phyloP scores from a whole-genome alignment of 345 rosid species.

The Nasturtium officinale region DNA sequence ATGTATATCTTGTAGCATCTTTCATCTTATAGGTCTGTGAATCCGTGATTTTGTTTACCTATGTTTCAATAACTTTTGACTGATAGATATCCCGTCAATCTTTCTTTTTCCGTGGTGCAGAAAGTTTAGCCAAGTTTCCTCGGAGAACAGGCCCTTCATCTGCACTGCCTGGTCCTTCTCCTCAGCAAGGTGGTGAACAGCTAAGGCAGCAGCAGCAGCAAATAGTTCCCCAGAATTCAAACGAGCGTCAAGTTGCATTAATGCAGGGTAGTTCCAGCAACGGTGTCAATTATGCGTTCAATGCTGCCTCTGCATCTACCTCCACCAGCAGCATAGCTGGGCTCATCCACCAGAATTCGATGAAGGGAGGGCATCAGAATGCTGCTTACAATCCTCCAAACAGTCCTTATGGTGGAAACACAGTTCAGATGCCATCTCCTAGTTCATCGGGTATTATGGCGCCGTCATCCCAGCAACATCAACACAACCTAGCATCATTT shows the following conservation, averaged over 20 bases:
- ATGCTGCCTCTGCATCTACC: conserved; percentile 59
- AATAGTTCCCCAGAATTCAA: conserved; percentile 52
- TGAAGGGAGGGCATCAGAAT: conserved; percentile 80
- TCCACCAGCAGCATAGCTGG: conserved; percentile 80
- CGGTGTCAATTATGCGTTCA: conserved; percentile 61
- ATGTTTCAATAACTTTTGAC: background rate
- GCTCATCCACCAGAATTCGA: conserved; percentile 86
- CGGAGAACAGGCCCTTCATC: conserved; percentile 65
- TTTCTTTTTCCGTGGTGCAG: conserved; percentile 46
- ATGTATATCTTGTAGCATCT: too few relatives aligned
- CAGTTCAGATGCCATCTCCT: conserved; percentile 78
- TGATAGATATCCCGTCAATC: conserved; percentile 1
- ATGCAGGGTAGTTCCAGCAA: conserved; percentile 61
- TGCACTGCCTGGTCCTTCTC: conserved; percentile 52
- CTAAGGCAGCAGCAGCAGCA: conserved; percentile 52
- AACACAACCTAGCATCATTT: conserved; percentile 65
- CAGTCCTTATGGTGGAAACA: conserved; percentile 78
- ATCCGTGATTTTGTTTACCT: background rate
- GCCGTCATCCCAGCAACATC: conserved; percentile 49
- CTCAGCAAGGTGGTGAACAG: conserved; percentile 70
- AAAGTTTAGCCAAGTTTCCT: conserved; percentile 96
- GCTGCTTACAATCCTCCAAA: conserved; percentile 65
- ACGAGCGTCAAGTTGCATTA: conserved; percentile 54
- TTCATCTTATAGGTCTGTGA: too few relatives aligned
- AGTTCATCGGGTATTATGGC: conserved; percentile 74